Evolutionary conservation across 306 rosid genomes (phyloP), one percentile per base, ranked within the genome.

Genomic region (Hippophae tibetana): DNA sequence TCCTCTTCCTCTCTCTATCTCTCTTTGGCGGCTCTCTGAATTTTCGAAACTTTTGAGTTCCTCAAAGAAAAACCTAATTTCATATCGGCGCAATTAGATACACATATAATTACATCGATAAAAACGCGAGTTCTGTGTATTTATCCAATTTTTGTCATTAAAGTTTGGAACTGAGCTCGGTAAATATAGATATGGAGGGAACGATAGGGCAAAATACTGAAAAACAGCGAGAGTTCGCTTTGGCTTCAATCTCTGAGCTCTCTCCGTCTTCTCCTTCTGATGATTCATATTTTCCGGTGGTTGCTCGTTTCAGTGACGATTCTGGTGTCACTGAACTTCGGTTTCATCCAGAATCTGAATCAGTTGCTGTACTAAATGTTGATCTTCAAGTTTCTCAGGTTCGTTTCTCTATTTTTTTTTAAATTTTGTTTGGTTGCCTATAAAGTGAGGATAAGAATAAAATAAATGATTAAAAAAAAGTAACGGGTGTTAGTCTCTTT

Each of bases 361-460:
- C 78, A 13, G 57, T 62, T 62, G 44, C 70, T 64, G 42, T 23
- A 2, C 6, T 82, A 55, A 68, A 64, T 65, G 69, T 87, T 52
- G 88, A 88, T 88, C 89, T 78, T 56, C 77, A 52, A 70, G 62
- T 74, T 59, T 74, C 78, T 41, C 74, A 82, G 95, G 99, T 92
- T 73, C 12, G 74, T 43, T 66, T 54, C 2, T 69, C 52, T 50
- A 49, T 6, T 44, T 6, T 25, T 10, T 18, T 6, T 43, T 14
- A 55, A 44, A 2, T 5, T 62, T 60, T 9, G 5, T 8, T 8
- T 31, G 61, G 25, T 69, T 62, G 55, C 54, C 42, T 47, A 44
- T 14, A 14, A 50, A 52, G 54, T 18, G 43, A 41, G 52, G 47
- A n/a, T 18, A 49, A 43, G 52, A 42, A 48, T 57, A 8, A 23